Evolutionary conservation across 2,329 filamentous ascomycete genomes (phyloP).

Genomic region (Periglandula ipomoeae): DNA sequence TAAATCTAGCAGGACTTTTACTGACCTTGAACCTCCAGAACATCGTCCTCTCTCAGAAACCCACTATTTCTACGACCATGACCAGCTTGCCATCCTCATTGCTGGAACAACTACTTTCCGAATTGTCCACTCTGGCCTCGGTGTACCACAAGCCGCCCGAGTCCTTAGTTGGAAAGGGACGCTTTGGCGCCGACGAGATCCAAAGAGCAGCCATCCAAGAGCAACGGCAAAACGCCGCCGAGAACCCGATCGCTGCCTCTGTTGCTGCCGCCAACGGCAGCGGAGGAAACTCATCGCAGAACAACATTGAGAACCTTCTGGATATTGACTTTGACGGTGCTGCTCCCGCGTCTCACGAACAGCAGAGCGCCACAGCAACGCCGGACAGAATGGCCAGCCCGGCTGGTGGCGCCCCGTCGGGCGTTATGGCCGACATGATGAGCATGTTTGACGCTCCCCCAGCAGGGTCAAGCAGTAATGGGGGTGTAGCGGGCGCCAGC

Average conservation of each 20-base stretch:
- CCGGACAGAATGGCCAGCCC: slow-evolving; percentile 63
- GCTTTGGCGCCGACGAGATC: slow-evolving; percentile 87
- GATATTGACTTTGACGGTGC: slow-evolving; percentile 95
- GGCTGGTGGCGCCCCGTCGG: slow-evolving; percentile 29
- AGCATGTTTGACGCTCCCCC: slow-evolving; percentile 61
- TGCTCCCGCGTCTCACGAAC: slow-evolving; percentile 76
- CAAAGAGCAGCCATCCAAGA: slow-evolving; percentile 95
- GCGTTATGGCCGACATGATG: slow-evolving; percentile 54
- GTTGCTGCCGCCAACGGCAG: slow-evolving; percentile 61
- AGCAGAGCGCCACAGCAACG: slow-evolving; percentile 45
- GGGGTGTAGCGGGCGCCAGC: slow-evolving; percentile 24
- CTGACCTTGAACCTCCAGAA: slow-evolving; percentile 35
- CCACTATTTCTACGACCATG: slow-evolving; percentile 89
- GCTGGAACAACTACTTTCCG: slow-evolving; percentile 79
- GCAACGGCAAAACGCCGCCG: slow-evolving; percentile 81
- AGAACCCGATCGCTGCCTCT: slow-evolving; percentile 88
- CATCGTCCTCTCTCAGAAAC: slow-evolving; percentile 88
- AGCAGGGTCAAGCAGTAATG: slow-evolving; percentile 31
- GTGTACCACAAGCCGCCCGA: slow-evolving; percentile 98
- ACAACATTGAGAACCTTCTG: slow-evolving; percentile 85
- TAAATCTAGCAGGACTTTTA: not conserved
- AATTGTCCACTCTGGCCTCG: slow-evolving; percentile 89
- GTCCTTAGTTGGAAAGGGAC: slow-evolving; percentile 94
- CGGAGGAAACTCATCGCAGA: slow-evolving; percentile 46
- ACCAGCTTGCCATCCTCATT: slow-evolving; percentile 74